These are phyloP conservation scores for Verticillium klebahnii DNA, from an alignment of 2,329 filamentous ascomycete genomes.

Conservation along the genomic window DNA sequence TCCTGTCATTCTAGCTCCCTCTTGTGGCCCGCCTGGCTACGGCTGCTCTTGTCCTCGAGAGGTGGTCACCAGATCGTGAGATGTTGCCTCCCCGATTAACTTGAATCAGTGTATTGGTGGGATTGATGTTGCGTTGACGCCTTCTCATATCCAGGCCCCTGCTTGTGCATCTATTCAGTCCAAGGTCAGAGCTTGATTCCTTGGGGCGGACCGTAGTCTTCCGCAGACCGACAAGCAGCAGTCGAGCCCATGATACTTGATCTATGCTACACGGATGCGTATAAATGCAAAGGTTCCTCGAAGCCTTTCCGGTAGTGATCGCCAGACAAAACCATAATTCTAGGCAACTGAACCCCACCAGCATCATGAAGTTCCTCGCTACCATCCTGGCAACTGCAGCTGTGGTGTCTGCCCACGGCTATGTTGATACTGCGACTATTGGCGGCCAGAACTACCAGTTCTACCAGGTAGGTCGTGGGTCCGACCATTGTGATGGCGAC, in stretches of 20 bases:
- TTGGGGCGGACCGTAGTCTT: neutral
- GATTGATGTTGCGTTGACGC: neutral
- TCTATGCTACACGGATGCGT: neutral
- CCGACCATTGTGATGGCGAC: neutral
- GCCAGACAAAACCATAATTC: neutral
- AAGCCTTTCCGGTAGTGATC: neutral
- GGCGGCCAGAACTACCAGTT: slow-evolving; percentile 32
- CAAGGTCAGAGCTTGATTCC: neutral
- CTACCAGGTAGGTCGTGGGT: slow-evolving; percentile 21
- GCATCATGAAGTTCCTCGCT: slow-evolving; percentile 1
- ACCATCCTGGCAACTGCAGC: neutral
- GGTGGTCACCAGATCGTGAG: neutral
- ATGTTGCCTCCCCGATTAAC: neutral
- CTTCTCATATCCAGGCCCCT: neutral
- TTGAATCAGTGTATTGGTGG: neutral
- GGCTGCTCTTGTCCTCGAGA: neutral
- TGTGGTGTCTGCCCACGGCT: slow-evolving; percentile 41
- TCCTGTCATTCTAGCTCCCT: neutral
- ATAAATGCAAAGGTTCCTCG: neutral
- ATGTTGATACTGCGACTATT: slow-evolving; percentile 41
- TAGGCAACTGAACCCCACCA: neutral
- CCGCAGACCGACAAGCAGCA: neutral
- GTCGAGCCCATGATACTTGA: no score
- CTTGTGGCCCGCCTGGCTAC: neutral
- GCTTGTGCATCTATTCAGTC: neutral